Evolutionary conservation across 768 basidiomycete genomes (phyloP).

Genomic region (Russula vinacea): DNA sequence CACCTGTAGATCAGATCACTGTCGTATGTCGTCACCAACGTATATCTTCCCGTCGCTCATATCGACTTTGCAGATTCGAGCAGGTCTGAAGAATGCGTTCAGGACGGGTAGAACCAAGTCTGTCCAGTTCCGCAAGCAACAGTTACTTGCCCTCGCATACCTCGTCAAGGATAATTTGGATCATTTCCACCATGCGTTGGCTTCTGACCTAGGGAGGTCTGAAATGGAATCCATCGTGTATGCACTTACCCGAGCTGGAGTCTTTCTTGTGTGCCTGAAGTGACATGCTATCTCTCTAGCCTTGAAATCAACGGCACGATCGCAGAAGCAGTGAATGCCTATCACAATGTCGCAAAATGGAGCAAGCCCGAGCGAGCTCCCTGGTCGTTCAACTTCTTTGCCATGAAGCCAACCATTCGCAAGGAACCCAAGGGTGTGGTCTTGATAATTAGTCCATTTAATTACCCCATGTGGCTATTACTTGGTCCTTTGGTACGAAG

Average conservation of each 20-base stretch:
- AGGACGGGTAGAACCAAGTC: slow-evolving; percentile 59
- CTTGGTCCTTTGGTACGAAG: slow-evolving; percentile 54
- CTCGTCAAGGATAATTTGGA: slow-evolving; percentile 68
- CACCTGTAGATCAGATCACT: slow-evolving; percentile 33
- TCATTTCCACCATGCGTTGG: slow-evolving; percentile 56
- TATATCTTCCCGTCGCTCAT: not conserved
- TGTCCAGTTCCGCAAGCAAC: slow-evolving; percentile 69
- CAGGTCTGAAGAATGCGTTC: slow-evolving; percentile 56
- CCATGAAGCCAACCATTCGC: slow-evolving; percentile 60
- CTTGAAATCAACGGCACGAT: slow-evolving; percentile 58
- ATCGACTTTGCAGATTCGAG: slow-evolving; percentile 47
- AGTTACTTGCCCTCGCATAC: slow-evolving; percentile 72
- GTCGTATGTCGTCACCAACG: slow-evolving; percentile 19
- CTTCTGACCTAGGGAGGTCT: slow-evolving; percentile 62
- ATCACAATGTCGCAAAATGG: slow-evolving; percentile 72
- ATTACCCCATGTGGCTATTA: slow-evolving; percentile 64
- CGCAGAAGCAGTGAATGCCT: slow-evolving; percentile 51
- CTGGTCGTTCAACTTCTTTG: slow-evolving; percentile 53
- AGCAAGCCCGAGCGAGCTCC: slow-evolving; percentile 56
- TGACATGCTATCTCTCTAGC: slow-evolving; percentile 38
- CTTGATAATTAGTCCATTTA: slow-evolving; percentile 69
- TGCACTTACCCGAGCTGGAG: slow-evolving; percentile 26
- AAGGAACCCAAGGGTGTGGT: slow-evolving; percentile 78
- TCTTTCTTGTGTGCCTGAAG: not conserved
- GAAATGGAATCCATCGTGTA: slow-evolving; percentile 55